A percentile compares a stretch with the other conserved stretches of the same genome.
These are phyloP conservation scores for Pilasporangium apinafurcum DNA, from an alignment of 352 stramenopile species.

Conservation along the genomic window DNA sequence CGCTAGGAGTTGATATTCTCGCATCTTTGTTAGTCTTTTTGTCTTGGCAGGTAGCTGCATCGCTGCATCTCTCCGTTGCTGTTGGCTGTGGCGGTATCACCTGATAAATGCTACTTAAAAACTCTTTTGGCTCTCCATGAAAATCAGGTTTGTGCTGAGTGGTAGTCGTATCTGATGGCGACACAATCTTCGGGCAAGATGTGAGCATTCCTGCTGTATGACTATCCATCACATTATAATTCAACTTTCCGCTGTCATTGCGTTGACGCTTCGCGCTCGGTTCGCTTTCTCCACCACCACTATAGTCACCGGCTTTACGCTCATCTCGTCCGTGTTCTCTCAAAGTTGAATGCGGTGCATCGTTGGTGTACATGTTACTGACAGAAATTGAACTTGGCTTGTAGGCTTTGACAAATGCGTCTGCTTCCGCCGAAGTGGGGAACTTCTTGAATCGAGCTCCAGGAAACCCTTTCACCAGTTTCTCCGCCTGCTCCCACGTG, in stretches of 20 bases:
- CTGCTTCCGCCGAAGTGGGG: conserved; percentile 30
- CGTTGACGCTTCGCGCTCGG: conserved; percentile 17
- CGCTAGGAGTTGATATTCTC: no score
- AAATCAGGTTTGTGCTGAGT: conserved; percentile 24
- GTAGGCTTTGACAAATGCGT: conserved; percentile 27
- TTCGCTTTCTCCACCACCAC: neutral
- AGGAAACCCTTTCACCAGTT: conserved; percentile 50
- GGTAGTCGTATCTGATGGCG: conserved; percentile 15
- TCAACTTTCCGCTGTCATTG: no score
- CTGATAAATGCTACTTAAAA: no score
- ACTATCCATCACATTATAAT: no score
- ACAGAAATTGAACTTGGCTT: neutral
- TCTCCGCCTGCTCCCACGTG: conserved; percentile 37
- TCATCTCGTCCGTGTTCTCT: neutral
- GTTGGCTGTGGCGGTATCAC: neutral
- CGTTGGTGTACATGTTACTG: neutral
- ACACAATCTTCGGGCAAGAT: conserved; percentile 21
- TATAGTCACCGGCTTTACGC: neutral
- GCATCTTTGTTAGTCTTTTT: no score
- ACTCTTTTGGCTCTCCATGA: conserved; percentile 14
- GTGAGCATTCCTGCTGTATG: conserved; percentile 28
- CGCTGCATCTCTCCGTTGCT: no score
- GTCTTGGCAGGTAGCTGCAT: no score
- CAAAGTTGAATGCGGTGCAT: neutral
- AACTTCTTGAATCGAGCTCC: conserved; percentile 66